A percentile compares a stretch with the other conserved stretches of the same genome.
phyloP scores from a whole-genome alignment of 2,329 filamentous ascomycete genomes.

The Colletotrichum tropicicola region DNA sequence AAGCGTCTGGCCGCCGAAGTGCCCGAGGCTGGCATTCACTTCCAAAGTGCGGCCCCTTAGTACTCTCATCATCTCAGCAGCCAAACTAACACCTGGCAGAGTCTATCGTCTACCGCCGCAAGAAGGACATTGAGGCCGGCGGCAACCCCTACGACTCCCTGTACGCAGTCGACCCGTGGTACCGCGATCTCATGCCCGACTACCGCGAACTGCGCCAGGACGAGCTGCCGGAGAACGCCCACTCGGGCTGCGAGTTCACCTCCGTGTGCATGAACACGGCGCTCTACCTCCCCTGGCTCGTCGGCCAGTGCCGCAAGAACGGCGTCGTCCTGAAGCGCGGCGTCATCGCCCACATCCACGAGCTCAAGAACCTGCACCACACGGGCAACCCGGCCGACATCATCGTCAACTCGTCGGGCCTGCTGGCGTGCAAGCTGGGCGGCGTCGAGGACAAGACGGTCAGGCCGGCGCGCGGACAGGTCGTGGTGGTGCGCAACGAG shows the following conservation, averaged over 20 bases:
- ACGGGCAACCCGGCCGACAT: constrained; percentile 66
- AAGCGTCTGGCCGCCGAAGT: constrained; percentile 64
- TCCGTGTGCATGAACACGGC: constrained; percentile 81
- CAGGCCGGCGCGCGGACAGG: constrained; percentile 74
- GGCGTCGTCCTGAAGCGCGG: constrained; percentile 65
- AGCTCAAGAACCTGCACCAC: constrained; percentile 67
- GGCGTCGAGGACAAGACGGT: constrained; percentile 73
- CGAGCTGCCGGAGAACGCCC: constrained; percentile 67
- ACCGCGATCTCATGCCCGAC: constrained; percentile 75
- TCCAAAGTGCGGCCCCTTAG: constrained; percentile 59
- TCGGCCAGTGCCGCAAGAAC: constrained; percentile 70
- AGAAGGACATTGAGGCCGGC: constrained; percentile 65
- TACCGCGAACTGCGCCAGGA: constrained; percentile 68
- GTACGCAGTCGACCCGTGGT: constrained; percentile 75
- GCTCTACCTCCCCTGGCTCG: constrained; percentile 76
- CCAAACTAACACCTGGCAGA: constrained; percentile 46
- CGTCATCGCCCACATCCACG: constrained; percentile 64
- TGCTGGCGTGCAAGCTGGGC: constrained; percentile 70
- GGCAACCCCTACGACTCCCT: constrained; percentile 75
- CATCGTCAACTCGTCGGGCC: constrained; percentile 76
- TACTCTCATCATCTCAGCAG: constrained; percentile 49
- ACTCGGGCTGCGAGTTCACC: constrained; percentile 66
- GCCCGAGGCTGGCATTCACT: constrained; percentile 78
- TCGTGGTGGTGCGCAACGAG: constrained; percentile 84
- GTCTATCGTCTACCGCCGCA: constrained; percentile 55